phyloP scores from a whole-genome alignment of 1,284 basidiomycete species.

The Boletus semigastroideus region DNA sequence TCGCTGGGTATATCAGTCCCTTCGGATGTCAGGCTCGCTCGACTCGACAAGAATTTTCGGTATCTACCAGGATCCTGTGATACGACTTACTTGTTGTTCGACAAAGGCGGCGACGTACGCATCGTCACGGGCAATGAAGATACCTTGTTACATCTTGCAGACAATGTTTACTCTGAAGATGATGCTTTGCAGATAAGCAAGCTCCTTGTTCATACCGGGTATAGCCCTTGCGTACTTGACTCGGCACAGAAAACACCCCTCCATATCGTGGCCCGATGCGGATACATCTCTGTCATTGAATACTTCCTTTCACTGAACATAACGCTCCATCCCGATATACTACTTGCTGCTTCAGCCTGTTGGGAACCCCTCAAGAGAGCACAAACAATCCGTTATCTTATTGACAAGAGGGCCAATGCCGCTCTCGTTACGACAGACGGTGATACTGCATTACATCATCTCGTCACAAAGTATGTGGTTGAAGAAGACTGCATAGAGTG shows the following conservation, averaged over 20 bases:
- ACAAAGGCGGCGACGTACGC: constrained; percentile 3
- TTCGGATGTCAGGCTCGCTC: neutral
- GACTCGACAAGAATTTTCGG: neutral
- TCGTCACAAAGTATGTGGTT: rapidly evolving
- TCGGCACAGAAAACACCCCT: neutral
- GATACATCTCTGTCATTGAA: neutral
- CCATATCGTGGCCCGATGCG: neutral
- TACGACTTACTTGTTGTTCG: neutral
- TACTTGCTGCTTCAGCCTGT: constrained; percentile 3
- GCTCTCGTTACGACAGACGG: neutral
- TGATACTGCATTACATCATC: neutral
- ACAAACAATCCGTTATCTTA: neutral
- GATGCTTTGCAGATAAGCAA: neutral
- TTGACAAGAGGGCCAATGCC: neutral
- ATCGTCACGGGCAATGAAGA: neutral
- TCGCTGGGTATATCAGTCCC: neutral
- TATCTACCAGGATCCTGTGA: neutral
- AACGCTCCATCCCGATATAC: neutral
- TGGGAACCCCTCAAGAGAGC: neutral
- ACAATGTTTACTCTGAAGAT: neutral
- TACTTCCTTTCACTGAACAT: constrained; percentile 4
- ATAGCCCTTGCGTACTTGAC: neutral
- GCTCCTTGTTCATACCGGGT: constrained; percentile 2
- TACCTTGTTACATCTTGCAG: constrained; percentile 10
- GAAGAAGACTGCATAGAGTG: neutral